phyloP scores from a whole-genome alignment of 2,329 filamentous ascomycete species.

The Phyllosticta ampelicida region DNA sequence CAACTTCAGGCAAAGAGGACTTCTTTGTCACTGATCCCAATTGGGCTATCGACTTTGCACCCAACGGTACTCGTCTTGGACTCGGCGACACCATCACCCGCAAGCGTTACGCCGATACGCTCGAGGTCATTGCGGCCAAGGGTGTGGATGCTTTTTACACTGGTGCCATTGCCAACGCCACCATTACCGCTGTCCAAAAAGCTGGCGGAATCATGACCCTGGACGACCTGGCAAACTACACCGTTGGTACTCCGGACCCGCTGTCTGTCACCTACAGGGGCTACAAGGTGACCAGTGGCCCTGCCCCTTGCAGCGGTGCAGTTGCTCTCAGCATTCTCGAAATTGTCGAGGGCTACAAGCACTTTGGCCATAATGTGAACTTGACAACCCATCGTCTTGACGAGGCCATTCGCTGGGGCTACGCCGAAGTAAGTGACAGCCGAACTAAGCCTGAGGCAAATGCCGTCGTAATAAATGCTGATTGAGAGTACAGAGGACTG shows the following conservation, averaged over 20 bases:
- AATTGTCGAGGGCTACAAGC: slow-evolving; percentile 65
- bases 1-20: slow-evolving; percentile 39
- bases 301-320: slow-evolving; percentile 67
- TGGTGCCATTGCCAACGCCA: slow-evolving; percentile 62
- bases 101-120: slow-evolving; percentile 67
- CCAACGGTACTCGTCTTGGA: slow-evolving; percentile 60
- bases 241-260: slow-evolving; percentile 51
- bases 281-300: slow-evolving; percentile 57
- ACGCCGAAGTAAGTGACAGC: slow-evolving; percentile 43
- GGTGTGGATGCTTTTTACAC: slow-evolving; percentile 67
- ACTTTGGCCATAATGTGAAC: slow-evolving; percentile 50
- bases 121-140: slow-evolving; percentile 63
- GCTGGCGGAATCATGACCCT: slow-evolving; percentile 78
- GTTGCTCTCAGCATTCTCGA: slow-evolving; percentile 70
- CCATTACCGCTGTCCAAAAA: slow-evolving; percentile 56
- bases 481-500: slow-evolving; percentile 39
- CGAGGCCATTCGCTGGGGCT: slow-evolving; percentile 84
- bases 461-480: neutral
- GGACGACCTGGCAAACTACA: slow-evolving; percentile 65
- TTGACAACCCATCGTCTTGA: slow-evolving; percentile 72
- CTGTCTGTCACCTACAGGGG: slow-evolving; percentile 48
- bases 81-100: slow-evolving; percentile 71
- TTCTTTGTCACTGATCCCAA: slow-evolving; percentile 65
- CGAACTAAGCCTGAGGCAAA: no score
- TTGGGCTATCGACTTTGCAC: slow-evolving; percentile 84